These are phyloP conservation scores for Margaritispora aquatica DNA, from an alignment of 495 filamentous ascomycete species.

Conservation along the genomic window DNA sequence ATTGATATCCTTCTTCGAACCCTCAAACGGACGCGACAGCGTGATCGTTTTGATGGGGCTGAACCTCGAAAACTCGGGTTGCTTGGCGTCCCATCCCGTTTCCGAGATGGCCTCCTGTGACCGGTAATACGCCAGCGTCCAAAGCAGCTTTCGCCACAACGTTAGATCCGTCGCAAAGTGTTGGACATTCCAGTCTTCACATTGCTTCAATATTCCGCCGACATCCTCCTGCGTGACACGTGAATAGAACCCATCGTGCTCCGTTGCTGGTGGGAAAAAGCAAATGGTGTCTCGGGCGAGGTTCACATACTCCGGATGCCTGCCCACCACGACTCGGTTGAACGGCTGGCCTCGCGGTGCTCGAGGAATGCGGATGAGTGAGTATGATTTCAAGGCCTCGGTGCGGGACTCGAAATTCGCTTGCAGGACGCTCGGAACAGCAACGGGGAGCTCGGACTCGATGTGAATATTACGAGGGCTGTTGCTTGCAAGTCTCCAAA, in stretches of 20 bases:
- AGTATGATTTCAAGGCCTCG: neutral
- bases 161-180: neutral
- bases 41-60: neutral
- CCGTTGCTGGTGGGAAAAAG: neutral
- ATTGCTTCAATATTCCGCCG: neutral
- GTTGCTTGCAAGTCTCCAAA: conserved; percentile 7
- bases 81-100: neutral
- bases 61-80: neutral
- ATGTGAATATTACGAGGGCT: conserved; percentile 8
- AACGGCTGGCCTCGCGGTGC: neutral
- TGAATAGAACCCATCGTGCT: neutral
- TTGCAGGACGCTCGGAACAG: neutral
- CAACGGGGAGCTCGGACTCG: neutral
- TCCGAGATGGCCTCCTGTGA: neutral
- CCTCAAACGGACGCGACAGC: neutral
- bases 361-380: neutral
- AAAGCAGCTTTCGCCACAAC: neutral
- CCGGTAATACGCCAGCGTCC: neutral
- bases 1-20: neutral
- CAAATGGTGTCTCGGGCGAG: neutral
- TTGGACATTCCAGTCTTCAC: neutral
- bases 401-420: neutral
- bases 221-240: neutral
- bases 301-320: neutral
- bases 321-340: neutral